A percentile compares a stretch with the other conserved stretches of the same genome.
Conservation (phyloP, 306 rosid species). For the Hippophae tibetana region DNA sequence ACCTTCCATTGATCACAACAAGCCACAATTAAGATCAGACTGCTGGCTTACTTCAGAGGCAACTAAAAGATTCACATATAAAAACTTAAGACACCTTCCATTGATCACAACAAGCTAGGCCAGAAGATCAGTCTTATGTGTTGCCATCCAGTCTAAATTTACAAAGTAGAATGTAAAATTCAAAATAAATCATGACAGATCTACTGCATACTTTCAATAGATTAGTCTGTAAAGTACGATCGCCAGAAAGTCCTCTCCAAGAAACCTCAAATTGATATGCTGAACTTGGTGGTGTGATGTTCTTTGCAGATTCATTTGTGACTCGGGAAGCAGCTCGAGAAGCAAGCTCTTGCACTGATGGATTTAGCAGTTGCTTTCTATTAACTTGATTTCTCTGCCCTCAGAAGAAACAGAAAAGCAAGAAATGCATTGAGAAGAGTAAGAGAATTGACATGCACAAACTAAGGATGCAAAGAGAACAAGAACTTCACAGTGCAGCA, state of each 20-base stretch:
- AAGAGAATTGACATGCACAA: background rate
- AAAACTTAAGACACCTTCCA: background rate
- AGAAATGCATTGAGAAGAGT: background rate
- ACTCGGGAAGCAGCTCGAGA: constrained; percentile 70
- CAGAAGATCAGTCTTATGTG: background rate
- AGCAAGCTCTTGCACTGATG: constrained; percentile 72
- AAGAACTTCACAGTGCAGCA: too few relatives aligned
- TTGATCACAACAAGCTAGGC: background rate
- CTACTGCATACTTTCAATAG: constrained; percentile 52
- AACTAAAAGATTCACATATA: background rate
- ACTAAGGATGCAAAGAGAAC: too few relatives aligned
- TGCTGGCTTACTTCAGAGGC: background rate
- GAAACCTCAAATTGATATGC: constrained; percentile 90
- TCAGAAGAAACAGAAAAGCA: constrained; percentile 7
- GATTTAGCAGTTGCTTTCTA: constrained; percentile 36
- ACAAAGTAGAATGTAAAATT: background rate
- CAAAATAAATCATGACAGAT: background rate
- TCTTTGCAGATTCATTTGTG: constrained; percentile 58
- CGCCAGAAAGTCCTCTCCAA: constrained; percentile 77
- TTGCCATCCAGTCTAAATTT: background rate
- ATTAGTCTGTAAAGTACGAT: constrained; percentile 46
- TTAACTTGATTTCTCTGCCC: constrained; percentile 40
- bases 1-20: background rate
- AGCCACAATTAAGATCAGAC: background rate
- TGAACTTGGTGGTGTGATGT: constrained; percentile 58